Evolutionary conservation across 495 filamentous ascomycete genomes (phyloP), one percentile per base, ranked within the genome.

Genomic region (Podospora sp.): DNA sequence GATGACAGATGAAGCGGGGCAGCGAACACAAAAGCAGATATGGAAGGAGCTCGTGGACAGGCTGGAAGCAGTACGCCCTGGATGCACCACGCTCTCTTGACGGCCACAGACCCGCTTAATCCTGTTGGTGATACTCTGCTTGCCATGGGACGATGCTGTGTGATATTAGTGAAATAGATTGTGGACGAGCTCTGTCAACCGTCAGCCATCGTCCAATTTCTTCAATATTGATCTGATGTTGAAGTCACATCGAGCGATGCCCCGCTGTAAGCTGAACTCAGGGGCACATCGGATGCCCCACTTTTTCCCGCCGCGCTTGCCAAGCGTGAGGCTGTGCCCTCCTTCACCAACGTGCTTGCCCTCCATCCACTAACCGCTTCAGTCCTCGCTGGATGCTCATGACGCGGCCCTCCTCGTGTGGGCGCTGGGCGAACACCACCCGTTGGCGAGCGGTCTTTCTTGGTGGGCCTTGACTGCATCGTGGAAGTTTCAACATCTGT

Each of bases 241-340:
- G 40, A 46, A 46, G 40, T 46, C 5, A 14, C 11, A 46, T 6
- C 9, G 40, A 14, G 33, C 12, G 9, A 18, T 2, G 14, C 21
- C 14, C 29, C 58, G 2, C 52, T 49, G 20, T 56, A 18, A 46
- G 40, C 40, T 46, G 40, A 46, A 18, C 14, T 46, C 35, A 18
- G n/a, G 35, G 22, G 20, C 26, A 27, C 56, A 22, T 55, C 20
- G 20, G 21, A 26, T 33, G 24, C 26, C 21, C 60, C 60, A 62
- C 36, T 33, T 36, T 24, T 25, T 55, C 29, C 29, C 29, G 29
- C 29, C 29, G 29, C 29, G 29, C 29, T 8, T 33, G 29, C 29
- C 29, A 33, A 33, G 29, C 29, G 29, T 33, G 68, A 61, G 68
- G 68, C 68, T 66, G 60, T 66, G 60, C 68, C 68, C 56, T 55